Evolutionary conservation across 805 yeast species (phyloP).

Genomic region (Teunomyces stri): DNA sequence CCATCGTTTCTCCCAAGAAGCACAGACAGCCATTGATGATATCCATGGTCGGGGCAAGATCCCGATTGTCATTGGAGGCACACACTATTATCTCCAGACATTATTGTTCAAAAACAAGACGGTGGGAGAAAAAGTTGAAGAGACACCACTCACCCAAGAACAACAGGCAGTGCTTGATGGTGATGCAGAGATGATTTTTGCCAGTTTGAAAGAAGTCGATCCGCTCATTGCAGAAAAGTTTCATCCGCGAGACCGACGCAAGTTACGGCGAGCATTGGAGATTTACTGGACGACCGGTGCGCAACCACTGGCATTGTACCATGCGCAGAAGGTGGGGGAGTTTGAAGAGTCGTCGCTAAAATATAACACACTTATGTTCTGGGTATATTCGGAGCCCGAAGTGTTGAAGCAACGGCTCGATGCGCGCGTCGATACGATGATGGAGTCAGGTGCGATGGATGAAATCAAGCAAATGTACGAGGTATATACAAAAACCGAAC

Average conservation of each 20-base stretch:
- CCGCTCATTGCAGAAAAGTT: conserved; percentile 75
- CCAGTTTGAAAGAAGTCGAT: conserved; percentile 52
- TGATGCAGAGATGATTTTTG: conserved; percentile 49
- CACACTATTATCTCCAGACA: conserved; percentile 88
- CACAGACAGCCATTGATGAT: conserved; percentile 56
- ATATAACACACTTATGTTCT: conserved; percentile 66
- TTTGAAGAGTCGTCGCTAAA: conserved; percentile 47
- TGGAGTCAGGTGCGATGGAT: conserved; percentile 60
- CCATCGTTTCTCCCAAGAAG: conserved; percentile 76
- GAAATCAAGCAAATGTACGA: conserved; percentile 65
- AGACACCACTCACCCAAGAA: conserved; percentile 31
- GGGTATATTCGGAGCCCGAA: conserved; percentile 73
- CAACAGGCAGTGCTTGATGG: conserved; percentile 51
- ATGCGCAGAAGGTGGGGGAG: conserved; percentile 50
- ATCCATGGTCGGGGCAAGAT: conserved; percentile 66
- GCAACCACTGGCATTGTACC: conserved; percentile 69
- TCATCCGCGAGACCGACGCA: conserved; percentile 86
- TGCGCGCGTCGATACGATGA: conserved; percentile 79
- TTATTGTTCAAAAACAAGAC: conserved; percentile 70
- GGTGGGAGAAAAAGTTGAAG: conserved; percentile 21
- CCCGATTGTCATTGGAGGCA: conserved; percentile 93
- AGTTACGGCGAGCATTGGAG: conserved; percentile 78
- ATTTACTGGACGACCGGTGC: conserved; percentile 66
- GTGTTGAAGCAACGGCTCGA: conserved; percentile 66
- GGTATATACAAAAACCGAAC: conserved; percentile 30